phyloP scores from a whole-genome alignment of 805 yeast species.

The Candida sanyiensis region DNA sequence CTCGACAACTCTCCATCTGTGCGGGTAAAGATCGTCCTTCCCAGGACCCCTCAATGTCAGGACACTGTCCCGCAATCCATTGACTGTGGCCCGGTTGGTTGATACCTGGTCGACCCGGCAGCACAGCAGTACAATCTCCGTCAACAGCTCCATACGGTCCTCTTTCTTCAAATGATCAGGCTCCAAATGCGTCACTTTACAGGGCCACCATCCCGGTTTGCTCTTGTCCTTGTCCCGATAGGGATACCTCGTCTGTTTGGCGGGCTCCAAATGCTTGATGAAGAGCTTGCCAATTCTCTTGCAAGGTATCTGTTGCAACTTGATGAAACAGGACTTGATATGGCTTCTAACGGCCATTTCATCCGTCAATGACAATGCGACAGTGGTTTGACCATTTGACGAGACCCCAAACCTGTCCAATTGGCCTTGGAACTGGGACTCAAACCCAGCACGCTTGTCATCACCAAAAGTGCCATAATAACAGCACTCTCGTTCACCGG shows the following conservation, averaged over 20 bases:
- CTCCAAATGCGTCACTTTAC: constrained; percentile 50
- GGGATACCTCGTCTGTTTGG: constrained; percentile 57
- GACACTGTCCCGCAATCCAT: neutral
- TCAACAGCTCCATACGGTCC: constrained; percentile 48
- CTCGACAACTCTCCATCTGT: neutral
- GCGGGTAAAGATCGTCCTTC: neutral
- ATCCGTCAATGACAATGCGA: too few relatives aligned
- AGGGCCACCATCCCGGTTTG: constrained; percentile 74
- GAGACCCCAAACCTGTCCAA: too few relatives aligned
- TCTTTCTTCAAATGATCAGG: constrained; percentile 67
- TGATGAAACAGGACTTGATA: neutral
- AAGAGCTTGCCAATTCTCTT: constrained; percentile 59
- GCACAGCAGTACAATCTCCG: constrained; percentile 29
- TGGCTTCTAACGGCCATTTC: too few relatives aligned
- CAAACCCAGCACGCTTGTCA: too few relatives aligned
- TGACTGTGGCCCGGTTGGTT: neutral
- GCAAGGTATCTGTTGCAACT: constrained; percentile 42
- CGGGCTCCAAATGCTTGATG: constrained; percentile 62
- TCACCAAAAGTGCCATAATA: too few relatives aligned
- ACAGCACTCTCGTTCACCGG: too few relatives aligned
- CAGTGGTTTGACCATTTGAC: too few relatives aligned
- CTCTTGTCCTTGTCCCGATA: constrained; percentile 46
- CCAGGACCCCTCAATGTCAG: neutral
- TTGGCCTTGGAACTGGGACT: too few relatives aligned
- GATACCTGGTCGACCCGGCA: neutral